These are phyloP conservation scores for Neonothopanus nambi DNA, from an alignment of 1,284 basidiomycete genomes.

Conservation along the genomic window DNA sequence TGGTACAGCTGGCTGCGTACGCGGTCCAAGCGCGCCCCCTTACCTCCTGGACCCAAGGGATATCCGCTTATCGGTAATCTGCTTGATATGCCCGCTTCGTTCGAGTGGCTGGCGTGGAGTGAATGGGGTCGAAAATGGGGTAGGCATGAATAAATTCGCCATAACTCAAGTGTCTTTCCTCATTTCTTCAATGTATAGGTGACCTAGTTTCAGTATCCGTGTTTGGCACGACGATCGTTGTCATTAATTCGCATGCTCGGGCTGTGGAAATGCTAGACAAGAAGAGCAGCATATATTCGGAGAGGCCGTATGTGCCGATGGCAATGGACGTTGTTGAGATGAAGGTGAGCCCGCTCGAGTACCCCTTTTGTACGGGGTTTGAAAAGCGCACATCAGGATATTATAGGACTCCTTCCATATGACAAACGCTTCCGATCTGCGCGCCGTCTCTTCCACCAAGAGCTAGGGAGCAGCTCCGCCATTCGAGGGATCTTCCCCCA, in stretches of 20 bases:
- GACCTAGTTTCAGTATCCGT: conserved; percentile 2
- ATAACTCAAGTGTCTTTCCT: neutral
- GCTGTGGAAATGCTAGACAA: conserved; percentile 52
- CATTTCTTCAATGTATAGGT: neutral
- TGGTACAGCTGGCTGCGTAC: conserved; percentile 2
- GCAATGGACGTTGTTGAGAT: conserved; percentile 14
- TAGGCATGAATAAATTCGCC: conserved; percentile 18
- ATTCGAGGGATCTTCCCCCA: conserved; percentile 19
- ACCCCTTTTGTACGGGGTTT: conserved; percentile 45
- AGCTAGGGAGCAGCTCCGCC: conserved; percentile 26
- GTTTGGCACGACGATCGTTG: conserved; percentile 17
- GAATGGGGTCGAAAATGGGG: conserved; percentile 44
- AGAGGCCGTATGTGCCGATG: conserved; percentile 25
- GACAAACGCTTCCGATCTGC: conserved; percentile 22
- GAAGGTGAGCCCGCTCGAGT: neutral
- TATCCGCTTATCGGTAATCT: conserved; percentile 44
- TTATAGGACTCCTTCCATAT: conserved; percentile 22
- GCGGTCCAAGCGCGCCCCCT: conserved; percentile 12
- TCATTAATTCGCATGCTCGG: conserved; percentile 38
- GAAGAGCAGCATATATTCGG: conserved; percentile 42
- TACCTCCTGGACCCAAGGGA: conserved; percentile 43
- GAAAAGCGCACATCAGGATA: conserved; percentile 21
- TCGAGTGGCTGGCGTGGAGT: conserved; percentile 40
- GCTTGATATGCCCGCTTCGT: conserved; percentile 39
- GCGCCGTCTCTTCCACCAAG: conserved; percentile 20